Percentiles rank a stretch among this genome's conserved stretches.
Evolutionary conservation across 2,329 filamentous ascomycete genomes (phyloP).

Genomic region (Pezicula carpinea): DNA sequence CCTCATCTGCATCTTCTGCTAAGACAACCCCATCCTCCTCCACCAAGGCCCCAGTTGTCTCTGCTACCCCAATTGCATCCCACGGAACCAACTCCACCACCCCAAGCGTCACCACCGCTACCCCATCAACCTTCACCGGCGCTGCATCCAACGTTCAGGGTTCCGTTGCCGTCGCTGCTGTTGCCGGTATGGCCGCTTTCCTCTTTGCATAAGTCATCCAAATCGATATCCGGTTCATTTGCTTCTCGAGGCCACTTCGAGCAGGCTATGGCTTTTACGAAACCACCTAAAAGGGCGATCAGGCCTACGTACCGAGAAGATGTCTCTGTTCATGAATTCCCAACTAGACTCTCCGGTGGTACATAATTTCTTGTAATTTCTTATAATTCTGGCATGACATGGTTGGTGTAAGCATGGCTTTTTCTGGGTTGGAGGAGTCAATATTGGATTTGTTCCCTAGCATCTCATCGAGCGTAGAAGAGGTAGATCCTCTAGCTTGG

Average conservation of each 20-base stretch:
- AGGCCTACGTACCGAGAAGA: slow-evolving; percentile 4
- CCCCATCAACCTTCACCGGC: slow-evolving; percentile 17
- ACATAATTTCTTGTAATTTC: slow-evolving; percentile 15
- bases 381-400: slow-evolving; percentile 13
- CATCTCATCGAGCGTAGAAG: slow-evolving; percentile 8
- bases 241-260: slow-evolving; percentile 17
- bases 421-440: slow-evolving; percentile 11
- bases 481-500: slow-evolving; percentile 11
- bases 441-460: slow-evolving; percentile 1
- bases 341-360: slow-evolving; percentile 3
- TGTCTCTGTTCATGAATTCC: neutral
- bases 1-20: slow-evolving; percentile 20
- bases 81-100: slow-evolving; percentile 10
- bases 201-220: slow-evolving; percentile 28
- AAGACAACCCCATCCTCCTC: slow-evolving; percentile 20
- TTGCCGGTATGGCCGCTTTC: slow-evolving; percentile 22
- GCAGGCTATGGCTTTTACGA: slow-evolving; percentile 27
- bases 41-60: slow-evolving; percentile 21
- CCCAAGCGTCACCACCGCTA: slow-evolving; percentile 10
- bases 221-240: slow-evolving; percentile 7
- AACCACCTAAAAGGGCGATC: slow-evolving; percentile 7
- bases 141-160: slow-evolving; percentile 26
- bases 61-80: slow-evolving; percentile 12
- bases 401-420: slow-evolving; percentile 7
- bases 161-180: slow-evolving; percentile 27